Evolutionary conservation across 305 asterid species (phyloP), one percentile per base, ranked within the genome.

Genomic region (Rubia peregrina): DNA sequence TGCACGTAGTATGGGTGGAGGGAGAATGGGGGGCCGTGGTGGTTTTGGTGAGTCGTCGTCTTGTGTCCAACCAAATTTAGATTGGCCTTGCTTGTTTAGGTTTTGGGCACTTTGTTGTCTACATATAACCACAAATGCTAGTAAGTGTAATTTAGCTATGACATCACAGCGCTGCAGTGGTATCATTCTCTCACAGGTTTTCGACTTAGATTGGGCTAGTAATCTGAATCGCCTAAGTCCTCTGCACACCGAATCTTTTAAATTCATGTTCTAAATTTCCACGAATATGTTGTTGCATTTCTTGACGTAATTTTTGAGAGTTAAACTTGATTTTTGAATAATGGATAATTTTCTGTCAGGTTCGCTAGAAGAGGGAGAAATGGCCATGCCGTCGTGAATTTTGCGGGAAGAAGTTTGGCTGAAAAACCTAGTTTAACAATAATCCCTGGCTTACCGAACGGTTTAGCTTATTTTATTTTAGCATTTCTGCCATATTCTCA

Each of bases 401-500:
- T 62, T 67, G 13, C 10, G 69, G n/a, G 86, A 79, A 33, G 84
- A 80, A 57, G 72, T 72, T 12, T 83, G 84, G 64, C 16, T 76
- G 53, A 86, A 83, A 83, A 77, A 86, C 85, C 71, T 61, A 40
- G 80, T 78, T 79, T 80, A 84, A 86, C 84, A 75, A 83, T 93
- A 73, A 84, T 93, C 42, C 97, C 96, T 4, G 92, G 89, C 72
- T 88, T 89, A 36, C 98, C 97, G 0, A 86, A 91, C 63, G 97
- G 91, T 77, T 48, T 91, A 46, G 92, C 92, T 1, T 87, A 92
- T 0, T 22, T 88, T 73, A 85, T 93, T 73, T 83, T 91, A 12
- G 85, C 91, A 11, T 84, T 82, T 75, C 76, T 86, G 2, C 97
- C 98, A 40, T 88, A 88, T 63, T 81, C 90, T 9, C 95, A 88